phyloP scores from a whole-genome alignment of 2,329 filamentous ascomycete genomes.

The Cercospora nicotianae region DNA sequence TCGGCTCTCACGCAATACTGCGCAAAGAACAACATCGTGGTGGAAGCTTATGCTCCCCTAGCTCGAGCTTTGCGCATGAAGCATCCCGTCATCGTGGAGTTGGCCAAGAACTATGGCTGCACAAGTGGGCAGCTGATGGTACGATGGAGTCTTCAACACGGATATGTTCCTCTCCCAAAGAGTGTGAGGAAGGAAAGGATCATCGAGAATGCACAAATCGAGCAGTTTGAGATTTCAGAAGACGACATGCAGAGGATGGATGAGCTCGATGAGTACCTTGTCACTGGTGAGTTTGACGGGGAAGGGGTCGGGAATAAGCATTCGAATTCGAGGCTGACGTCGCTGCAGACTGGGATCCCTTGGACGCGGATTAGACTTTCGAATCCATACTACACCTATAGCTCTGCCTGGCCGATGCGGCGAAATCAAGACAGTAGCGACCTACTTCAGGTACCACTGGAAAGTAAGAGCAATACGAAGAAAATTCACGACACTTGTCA shows the following conservation, averaged over 20 bases:
- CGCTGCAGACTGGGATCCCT: constrained; percentile 38
- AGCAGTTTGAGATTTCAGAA: constrained; percentile 60
- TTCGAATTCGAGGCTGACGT: background rate
- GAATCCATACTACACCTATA: background rate
- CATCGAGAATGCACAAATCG: constrained; percentile 63
- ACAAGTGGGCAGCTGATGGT: constrained; percentile 73
- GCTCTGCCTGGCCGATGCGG: background rate
- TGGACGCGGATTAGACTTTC: constrained; percentile 30
- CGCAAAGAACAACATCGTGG: constrained; percentile 63
- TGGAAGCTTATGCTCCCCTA: constrained; percentile 80
- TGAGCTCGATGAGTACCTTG: constrained; percentile 67
- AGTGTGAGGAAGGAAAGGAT: constrained; percentile 64
- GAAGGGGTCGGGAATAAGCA: background rate
- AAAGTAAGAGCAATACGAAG: too few relatives aligned
- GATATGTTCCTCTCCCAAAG: constrained; percentile 72
- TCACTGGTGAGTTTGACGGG: constrained; percentile 62
- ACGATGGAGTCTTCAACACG: constrained; percentile 75
- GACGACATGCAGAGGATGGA: constrained; percentile 65
- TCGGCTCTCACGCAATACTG: constrained; percentile 66
- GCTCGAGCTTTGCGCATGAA: constrained; percentile 69
- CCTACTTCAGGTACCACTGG: too few relatives aligned
- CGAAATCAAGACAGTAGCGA: background rate
- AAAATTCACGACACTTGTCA: too few relatives aligned
- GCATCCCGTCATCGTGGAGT: constrained; percentile 60
- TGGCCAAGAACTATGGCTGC: constrained; percentile 69